Evolutionary conservation across 345 rosid genomes (phyloP).

Genomic region (Isatis tinctoria): DNA sequence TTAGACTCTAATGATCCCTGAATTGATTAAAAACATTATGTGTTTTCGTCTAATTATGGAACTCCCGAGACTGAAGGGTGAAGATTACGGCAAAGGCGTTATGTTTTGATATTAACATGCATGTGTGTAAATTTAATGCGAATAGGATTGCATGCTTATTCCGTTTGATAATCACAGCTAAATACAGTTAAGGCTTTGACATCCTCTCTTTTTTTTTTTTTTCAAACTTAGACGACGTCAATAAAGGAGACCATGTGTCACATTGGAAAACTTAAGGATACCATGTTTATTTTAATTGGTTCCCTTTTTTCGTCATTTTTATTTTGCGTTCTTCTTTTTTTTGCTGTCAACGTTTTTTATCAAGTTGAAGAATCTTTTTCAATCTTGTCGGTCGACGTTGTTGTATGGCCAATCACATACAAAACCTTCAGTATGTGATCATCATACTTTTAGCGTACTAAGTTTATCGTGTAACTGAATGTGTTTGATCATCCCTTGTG

Average conservation of each 20-base stretch:
- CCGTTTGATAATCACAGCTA: neutral
- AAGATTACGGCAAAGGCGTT: neutral
- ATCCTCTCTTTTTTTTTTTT: neutral
- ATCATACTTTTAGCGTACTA: neutral
- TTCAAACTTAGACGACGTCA: neutral
- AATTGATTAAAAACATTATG: neutral
- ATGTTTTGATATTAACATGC: neutral
- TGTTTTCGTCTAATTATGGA: neutral
- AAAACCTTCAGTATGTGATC: neutral
- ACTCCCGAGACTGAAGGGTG: neutral
- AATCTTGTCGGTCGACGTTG: slow-evolving; percentile 13
- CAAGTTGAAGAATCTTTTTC: neutral
- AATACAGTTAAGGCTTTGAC: neutral
- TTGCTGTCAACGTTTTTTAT: neutral
- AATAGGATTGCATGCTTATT: neutral
- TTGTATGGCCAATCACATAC: neutral
- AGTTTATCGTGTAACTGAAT: neutral
- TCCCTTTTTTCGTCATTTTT: neutral
- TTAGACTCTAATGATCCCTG: neutral
- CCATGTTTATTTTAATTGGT: neutral
- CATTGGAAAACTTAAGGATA: neutral
- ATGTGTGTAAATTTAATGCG: slow-evolving; percentile 3
- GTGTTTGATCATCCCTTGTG: slow-evolving; percentile 4
- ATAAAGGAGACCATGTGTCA: slow-evolving; percentile 13
- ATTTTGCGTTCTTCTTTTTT: neutral